Conservation (phyloP, 2,329 filamentous ascomycete genomes). For the Mollisia scopiformis region DNA sequence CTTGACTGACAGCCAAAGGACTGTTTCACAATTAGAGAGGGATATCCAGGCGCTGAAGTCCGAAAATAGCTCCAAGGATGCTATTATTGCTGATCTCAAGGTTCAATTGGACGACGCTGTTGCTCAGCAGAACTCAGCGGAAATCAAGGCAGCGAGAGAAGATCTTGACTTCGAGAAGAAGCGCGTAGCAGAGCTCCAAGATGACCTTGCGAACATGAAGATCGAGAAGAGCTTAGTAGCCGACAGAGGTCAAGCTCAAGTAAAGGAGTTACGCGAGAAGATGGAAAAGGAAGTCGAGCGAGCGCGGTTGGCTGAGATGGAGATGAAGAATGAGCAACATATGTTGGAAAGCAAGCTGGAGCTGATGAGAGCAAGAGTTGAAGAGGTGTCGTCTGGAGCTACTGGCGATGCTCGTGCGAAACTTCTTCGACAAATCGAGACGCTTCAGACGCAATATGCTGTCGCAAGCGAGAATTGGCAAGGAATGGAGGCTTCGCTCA, state of each 20-base stretch:
- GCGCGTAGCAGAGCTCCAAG: constrained; percentile 57
- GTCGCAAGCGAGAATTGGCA: constrained; percentile 98
- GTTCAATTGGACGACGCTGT: constrained; percentile 69
- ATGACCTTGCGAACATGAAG: constrained; percentile 64
- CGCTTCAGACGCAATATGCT: constrained; percentile 91
- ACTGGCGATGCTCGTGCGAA: constrained; percentile 87
- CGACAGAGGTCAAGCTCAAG: constrained; percentile 71
- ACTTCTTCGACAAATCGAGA: constrained; percentile 90
- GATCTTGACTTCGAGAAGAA: constrained; percentile 68
- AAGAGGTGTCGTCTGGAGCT: constrained; percentile 84
- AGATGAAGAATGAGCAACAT: constrained; percentile 77
- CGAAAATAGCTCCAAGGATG: constrained; percentile 65
- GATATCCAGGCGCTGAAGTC: constrained; percentile 64
- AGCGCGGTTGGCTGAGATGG: constrained; percentile 68
- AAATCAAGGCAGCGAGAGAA: constrained; percentile 68
- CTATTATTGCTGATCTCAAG: constrained; percentile 69
- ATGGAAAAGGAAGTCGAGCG: constrained; percentile 74
- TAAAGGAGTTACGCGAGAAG: constrained; percentile 74
- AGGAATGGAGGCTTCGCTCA: constrained; percentile 85
- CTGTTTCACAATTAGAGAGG: constrained; percentile 52
- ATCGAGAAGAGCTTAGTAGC: constrained; percentile 77
- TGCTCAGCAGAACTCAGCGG: constrained; percentile 67
- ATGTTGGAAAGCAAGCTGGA: constrained; percentile 89
- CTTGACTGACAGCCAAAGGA: constrained; percentile 55
- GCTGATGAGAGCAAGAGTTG: constrained; percentile 79